Evolutionary conservation across 805 yeast species (phyloP), one percentile per base, ranked within the genome.

Genomic region (Torulaspora gathmanii): DNA sequence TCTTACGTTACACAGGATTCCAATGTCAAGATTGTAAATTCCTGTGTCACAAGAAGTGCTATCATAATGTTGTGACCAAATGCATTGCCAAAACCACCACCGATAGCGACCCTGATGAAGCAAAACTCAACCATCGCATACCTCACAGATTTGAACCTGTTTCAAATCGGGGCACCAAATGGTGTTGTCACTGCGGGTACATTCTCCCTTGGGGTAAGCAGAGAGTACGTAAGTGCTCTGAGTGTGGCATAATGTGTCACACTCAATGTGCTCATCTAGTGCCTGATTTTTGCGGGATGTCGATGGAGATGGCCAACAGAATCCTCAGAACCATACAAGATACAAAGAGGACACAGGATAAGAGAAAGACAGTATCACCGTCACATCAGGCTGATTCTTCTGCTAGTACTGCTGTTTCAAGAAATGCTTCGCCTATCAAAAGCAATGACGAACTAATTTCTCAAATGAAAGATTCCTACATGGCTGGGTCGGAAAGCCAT

Each of bases 141-240:
- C 99, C 99, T 28, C 99, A 93, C 64, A 80, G 96, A 63, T 91
- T 91, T 64, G 96, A 86, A 54, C 90, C 91, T n/a, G 79, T 81
- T 22, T 77, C 93, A 13, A 93, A 93, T 61, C 82, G 89, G 68
- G 95, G 96, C 57, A 95, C 99, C 2, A 90, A 91, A 62, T 93
- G 99, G 99, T 93, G 99, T 70, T 93, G 98, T 57, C 99, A 93
- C 64, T 93, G 99, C 75, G 99, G 99, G 50, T 88, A 88, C 62
- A 82, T 93, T 42, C 73, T 93, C 51, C 98, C 99, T 13, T 83
- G 96, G 84, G 96, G 98, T 42, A 80, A 83, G 59, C 89, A 88
- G 65, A 89, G 86, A 56, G 95, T 90, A 9, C 77, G 96, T 41
- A 93, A 88, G 64, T 91, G 99, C 74, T 71, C 84, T 4, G 93